A percentile compares a stretch with the other conserved stretches of the same genome.
phyloP scores from a whole-genome alignment of 202 grass and related monocot genomes.

The Tripidium arundinaceum region DNA sequence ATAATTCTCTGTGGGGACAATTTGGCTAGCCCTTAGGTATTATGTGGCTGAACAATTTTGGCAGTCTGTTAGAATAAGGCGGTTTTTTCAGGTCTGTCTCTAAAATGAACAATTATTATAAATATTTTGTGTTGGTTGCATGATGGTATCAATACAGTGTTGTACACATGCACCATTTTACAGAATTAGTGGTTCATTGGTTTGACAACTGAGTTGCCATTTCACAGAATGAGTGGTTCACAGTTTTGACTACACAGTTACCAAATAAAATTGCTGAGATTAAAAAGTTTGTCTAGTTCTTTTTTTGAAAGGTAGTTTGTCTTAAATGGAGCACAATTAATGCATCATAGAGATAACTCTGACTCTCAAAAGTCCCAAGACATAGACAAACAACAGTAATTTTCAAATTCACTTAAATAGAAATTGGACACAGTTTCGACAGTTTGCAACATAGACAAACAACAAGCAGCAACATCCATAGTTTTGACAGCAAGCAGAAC shows the following conservation, averaged over 20 bases:
- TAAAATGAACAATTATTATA: not conserved
- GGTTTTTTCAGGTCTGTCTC: not conserved
- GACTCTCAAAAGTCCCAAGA: not conserved
- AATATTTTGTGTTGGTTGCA: constrained; percentile 7
- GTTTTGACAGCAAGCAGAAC: not conserved
- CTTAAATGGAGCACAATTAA: not conserved
- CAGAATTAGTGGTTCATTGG: not conserved
- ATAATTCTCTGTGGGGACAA: constrained; percentile 44
- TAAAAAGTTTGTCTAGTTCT: not conserved
- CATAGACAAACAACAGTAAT: not conserved
- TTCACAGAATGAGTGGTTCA: not conserved
- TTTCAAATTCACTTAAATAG: not conserved
- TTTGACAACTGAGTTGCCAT: too few relatives aligned
- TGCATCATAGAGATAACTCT: not conserved
- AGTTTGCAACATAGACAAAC: not conserved
- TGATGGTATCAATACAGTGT: not conserved
- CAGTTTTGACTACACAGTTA: not conserved
- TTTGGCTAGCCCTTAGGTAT: constrained; percentile 33
- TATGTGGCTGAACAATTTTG: not conserved
- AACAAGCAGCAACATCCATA: not conserved
- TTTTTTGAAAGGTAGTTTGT: not conserved
- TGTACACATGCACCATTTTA: not conserved
- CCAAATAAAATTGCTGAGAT: not conserved
- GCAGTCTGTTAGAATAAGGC: not conserved
- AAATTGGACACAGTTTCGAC: not conserved